phyloP scores from a whole-genome alignment of 345 rosid genomes.

The Corchorus olitorius region DNA sequence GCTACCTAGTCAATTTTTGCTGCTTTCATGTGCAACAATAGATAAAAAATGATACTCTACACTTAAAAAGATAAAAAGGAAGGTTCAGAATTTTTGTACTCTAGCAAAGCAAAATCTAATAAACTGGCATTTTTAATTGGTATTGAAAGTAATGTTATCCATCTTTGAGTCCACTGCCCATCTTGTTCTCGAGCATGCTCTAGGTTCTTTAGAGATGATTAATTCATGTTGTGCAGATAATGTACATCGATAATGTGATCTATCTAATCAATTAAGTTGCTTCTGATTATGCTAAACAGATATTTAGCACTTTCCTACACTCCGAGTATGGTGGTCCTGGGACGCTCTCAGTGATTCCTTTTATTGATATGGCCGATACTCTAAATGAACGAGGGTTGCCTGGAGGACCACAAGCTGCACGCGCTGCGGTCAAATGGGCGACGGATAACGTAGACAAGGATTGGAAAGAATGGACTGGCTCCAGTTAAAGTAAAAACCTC shows the following conservation, averaged over 20 bases:
- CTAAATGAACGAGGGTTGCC: constrained; percentile 71
- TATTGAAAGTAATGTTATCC: background rate
- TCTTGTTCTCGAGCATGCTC: background rate
- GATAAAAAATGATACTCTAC: too few relatives aligned
- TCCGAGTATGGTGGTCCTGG: constrained; percentile 94
- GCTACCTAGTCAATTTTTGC: too few relatives aligned
- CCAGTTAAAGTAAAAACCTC: constrained; percentile 4
- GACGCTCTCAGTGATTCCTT: constrained; percentile 81
- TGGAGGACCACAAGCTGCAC: constrained; percentile 95
- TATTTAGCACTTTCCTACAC: constrained; percentile 71
- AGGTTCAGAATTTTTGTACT: background rate
- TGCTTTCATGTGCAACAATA: too few relatives aligned
- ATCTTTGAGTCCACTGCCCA: background rate
- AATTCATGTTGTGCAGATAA: background rate
- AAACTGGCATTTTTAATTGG: background rate
- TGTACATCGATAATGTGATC: background rate
- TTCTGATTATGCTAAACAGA: constrained; percentile 46
- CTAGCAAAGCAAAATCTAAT: background rate
- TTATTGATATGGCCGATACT: constrained; percentile 94
- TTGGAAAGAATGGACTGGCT: constrained; percentile 88
- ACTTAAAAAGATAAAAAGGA: too few relatives aligned
- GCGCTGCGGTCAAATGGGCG: constrained; percentile 90
- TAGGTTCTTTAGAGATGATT: background rate
- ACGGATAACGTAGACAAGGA: constrained; percentile 81
- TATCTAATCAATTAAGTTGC: constrained; percentile 10